Percentiles rank a stretch among this genome's conserved stretches.
phyloP scores from a whole-genome alignment of 495 filamentous ascomycete genomes.

The Cryomyces minteri region DNA sequence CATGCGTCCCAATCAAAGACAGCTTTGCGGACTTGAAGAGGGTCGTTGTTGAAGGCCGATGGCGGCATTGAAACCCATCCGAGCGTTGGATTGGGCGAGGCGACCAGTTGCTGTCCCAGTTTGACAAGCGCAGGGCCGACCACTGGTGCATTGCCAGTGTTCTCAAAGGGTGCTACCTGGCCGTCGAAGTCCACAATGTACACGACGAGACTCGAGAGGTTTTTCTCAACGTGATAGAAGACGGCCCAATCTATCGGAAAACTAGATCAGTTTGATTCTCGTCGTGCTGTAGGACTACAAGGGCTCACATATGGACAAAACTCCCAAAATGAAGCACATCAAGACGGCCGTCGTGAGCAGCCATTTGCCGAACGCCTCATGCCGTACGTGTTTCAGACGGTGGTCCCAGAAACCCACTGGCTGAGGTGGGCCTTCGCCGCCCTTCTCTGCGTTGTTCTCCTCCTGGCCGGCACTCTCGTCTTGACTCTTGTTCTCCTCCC shows the following conservation, averaged over 20 bases:
- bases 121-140: conserved; percentile 10
- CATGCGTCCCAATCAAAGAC: conserved; percentile 45
- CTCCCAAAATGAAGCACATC: conserved; percentile 9
- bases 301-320: conserved; percentile 7
- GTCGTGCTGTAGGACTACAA: background rate
- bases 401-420: conserved; percentile 10
- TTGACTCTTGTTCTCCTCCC: too few relatives aligned
- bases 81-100: conserved; percentile 1
- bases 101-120: conserved; percentile 4
- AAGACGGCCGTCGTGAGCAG: conserved; percentile 7
- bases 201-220: conserved; percentile 7
- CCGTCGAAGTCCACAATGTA: conserved; percentile 16
- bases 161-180: conserved; percentile 9
- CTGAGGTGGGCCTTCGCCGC: background rate
- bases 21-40: conserved; percentile 36
- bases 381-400: conserved; percentile 6
- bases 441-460: conserved; percentile 20
- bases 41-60: conserved; percentile 36
- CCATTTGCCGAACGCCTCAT: conserved; percentile 10
- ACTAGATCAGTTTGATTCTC: background rate
- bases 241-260: conserved; percentile 7
- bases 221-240: conserved; percentile 7
- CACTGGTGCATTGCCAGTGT: conserved; percentile 5
- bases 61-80: conserved; percentile 14
- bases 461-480: conserved; percentile 1